Conservation (phyloP, 176 grass and related monocot genomes). For the Puccinellia tenuiflora region DNA sequence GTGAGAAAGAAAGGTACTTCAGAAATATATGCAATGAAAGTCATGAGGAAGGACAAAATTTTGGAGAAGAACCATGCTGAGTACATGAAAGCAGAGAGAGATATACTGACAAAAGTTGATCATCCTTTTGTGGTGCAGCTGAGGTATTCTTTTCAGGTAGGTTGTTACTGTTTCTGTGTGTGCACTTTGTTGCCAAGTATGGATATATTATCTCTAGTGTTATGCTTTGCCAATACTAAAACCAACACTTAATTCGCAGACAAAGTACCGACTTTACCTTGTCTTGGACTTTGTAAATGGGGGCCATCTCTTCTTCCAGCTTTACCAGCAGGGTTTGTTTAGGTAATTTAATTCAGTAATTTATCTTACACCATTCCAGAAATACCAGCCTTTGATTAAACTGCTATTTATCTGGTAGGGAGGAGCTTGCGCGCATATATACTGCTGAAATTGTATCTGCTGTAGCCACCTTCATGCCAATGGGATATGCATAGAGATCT, state of each 20-base stretch:
- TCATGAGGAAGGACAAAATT: slow-evolving; percentile 96
- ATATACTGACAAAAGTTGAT: slow-evolving; percentile 93
- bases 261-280: slow-evolving; percentile 88
- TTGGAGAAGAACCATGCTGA: slow-evolving; percentile 87
- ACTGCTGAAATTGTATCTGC: slow-evolving; percentile 92
- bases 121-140: slow-evolving; percentile 95
- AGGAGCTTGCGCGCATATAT: slow-evolving; percentile 88
- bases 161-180: too few species aligned
- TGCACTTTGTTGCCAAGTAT: too few species aligned
- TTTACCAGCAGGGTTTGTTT: slow-evolving; percentile 91
- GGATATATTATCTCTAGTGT: background rate
- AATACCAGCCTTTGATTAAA: background rate
- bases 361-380: background rate
- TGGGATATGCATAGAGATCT: slow-evolving; percentile 97
- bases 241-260: too few species aligned
- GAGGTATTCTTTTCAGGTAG: slow-evolving; percentile 96
- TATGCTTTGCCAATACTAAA: too few species aligned
- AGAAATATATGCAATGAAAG: slow-evolving; percentile 98
- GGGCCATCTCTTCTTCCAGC: slow-evolving; percentile 95
- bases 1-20: slow-evolving; percentile 87
- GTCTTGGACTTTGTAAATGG: slow-evolving; percentile 95
- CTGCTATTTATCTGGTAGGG: slow-evolving; percentile 45
- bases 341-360: too few species aligned
- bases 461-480: slow-evolving; percentile 87
- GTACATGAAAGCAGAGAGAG: slow-evolving; percentile 96